A percentile compares a stretch with the other conserved stretches of the same genome.
Conservation (phyloP, 305 asterid species). For the Coffea humblotiana region DNA sequence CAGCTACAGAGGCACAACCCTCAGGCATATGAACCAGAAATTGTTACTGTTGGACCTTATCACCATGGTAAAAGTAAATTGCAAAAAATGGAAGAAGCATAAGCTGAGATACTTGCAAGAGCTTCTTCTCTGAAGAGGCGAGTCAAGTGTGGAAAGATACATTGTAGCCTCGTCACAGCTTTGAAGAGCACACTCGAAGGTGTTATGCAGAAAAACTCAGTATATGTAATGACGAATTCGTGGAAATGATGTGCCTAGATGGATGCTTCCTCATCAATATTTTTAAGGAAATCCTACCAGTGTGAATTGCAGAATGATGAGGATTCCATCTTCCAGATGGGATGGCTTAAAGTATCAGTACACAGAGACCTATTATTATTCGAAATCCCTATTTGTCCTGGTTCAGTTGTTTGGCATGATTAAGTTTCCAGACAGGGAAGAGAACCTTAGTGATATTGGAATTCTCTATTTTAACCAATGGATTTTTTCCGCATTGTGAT, state of each 20-base stretch:
- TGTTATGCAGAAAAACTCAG: background rate
- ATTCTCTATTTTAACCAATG: background rate
- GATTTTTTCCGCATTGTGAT: too few relatives aligned
- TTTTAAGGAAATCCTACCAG: background rate
- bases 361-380: constrained; percentile 10
- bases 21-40: too few relatives aligned
- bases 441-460: background rate
- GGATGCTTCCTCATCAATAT: constrained; percentile 19
- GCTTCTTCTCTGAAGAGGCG: background rate
- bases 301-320: background rate
- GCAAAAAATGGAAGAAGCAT: background rate
- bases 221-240: too few relatives aligned
- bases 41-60: too few relatives aligned
- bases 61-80: background rate
- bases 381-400: constrained; percentile 25
- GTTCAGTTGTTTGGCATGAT: background rate
- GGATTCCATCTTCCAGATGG: background rate
- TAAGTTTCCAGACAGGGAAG: too few relatives aligned
- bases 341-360: background rate
- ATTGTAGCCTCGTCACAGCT: background rate
- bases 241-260: constrained; percentile 12
- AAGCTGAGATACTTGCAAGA: background rate
- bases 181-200: background rate
- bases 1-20: too few relatives aligned
- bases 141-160: background rate